Percentiles rank a stretch among this genome's conserved stretches.
Evolutionary conservation across 2,329 filamentous ascomycete genomes (phyloP).

Genomic region (Aplosporella prunicola): DNA sequence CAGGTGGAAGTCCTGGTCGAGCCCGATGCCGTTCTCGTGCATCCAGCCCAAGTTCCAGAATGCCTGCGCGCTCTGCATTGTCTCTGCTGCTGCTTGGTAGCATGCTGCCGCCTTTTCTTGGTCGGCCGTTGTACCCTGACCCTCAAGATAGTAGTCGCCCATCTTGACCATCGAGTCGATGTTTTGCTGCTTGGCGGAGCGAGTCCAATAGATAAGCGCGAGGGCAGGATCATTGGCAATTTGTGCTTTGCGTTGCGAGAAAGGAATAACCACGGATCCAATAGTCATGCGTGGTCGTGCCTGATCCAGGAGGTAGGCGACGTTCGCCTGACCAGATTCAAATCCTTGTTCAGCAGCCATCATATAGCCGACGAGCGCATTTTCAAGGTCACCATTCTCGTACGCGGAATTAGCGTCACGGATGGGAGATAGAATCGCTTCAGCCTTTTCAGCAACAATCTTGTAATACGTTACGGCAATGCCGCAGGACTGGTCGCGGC

Average conservation of each 20-base stretch:
- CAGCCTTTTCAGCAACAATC: slow-evolving; percentile 83
- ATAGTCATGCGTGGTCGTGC: slow-evolving; percentile 41
- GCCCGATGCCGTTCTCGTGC: slow-evolving; percentile 91
- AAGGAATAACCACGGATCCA: slow-evolving; percentile 44
- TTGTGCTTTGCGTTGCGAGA: slow-evolving; percentile 32
- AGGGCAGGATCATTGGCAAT: slow-evolving; percentile 52
- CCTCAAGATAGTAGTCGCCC: slow-evolving; percentile 91
- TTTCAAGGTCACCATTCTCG: slow-evolving; percentile 66
- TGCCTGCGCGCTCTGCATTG: slow-evolving; percentile 84
- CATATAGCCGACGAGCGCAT: slow-evolving; percentile 71
- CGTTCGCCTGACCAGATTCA: slow-evolving; percentile 80
- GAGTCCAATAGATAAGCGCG: slow-evolving; percentile 87
- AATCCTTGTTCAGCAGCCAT: slow-evolving; percentile 90
- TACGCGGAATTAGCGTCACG: slow-evolving; percentile 75
- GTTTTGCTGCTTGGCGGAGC: slow-evolving; percentile 86
- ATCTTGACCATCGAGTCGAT: slow-evolving; percentile 94
- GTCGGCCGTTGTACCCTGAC: slow-evolving; percentile 60
- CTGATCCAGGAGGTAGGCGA: slow-evolving; percentile 76
- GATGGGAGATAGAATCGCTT: slow-evolving; percentile 74
- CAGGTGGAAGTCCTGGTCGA: slow-evolving; percentile 92
- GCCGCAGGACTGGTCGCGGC: slow-evolving; percentile 67
- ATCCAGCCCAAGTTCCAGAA: slow-evolving; percentile 98
- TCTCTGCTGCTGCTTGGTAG: slow-evolving; percentile 86
- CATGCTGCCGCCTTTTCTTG: slow-evolving; percentile 83
- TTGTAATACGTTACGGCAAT: slow-evolving; percentile 76